phyloP scores from a whole-genome alignment of 345 rosid genomes.

The Moringa oleifera region DNA sequence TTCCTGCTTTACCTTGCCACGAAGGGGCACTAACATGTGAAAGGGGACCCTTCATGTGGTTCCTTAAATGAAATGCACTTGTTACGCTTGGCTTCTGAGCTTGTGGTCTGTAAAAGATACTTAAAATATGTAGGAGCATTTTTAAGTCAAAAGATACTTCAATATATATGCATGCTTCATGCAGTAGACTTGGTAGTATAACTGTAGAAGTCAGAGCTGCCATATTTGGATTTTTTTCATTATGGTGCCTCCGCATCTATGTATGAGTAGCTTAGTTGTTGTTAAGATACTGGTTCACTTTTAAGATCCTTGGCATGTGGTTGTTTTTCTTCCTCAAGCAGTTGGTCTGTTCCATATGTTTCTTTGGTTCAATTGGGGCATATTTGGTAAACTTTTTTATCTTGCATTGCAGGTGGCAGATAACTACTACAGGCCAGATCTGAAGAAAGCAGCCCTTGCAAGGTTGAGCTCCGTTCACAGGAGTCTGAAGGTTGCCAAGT shows the following conservation, averaged over 20 bases:
- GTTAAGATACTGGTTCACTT: too few species aligned
- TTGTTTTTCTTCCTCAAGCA: neutral
- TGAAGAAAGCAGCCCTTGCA: conserved; percentile 85
- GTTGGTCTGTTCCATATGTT: neutral
- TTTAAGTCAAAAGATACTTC: neutral
- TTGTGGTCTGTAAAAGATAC: neutral
- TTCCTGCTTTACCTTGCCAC: conserved; percentile 14
- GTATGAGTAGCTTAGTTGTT: too few species aligned
- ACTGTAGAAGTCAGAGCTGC: too few species aligned
- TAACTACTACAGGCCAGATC: conserved; percentile 87
- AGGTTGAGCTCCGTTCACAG: conserved; percentile 74
- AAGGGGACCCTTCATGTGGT: conserved; percentile 26
- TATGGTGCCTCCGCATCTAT: too few species aligned
- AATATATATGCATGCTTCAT: too few species aligned
- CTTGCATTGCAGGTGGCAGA: conserved; percentile 52
- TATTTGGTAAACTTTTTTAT: neutral
- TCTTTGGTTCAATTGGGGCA: too few species aligned
- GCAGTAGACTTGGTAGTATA: too few species aligned
- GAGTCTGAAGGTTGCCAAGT: conserved; percentile 77
- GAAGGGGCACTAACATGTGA: conserved; percentile 53
- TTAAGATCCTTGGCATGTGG: neutral
- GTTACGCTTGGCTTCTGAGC: conserved; percentile 63
- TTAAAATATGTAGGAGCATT: neutral
- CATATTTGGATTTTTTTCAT: too few species aligned
- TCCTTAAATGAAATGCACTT: conserved; percentile 40